Conservation (phyloP, 176 grass and related monocot species). For the Oryza nivara region DNA sequence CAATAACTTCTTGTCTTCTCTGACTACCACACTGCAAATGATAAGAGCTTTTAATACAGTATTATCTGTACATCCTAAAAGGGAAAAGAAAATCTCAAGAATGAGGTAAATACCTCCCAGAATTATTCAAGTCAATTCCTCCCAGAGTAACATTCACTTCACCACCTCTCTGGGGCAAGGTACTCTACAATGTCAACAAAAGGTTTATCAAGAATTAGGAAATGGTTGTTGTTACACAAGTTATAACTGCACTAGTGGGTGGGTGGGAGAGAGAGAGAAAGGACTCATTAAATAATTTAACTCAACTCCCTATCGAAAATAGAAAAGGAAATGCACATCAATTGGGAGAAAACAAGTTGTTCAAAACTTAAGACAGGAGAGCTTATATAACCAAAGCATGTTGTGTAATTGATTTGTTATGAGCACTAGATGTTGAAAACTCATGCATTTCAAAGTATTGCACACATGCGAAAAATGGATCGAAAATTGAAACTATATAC, state of each 20-base stretch:
- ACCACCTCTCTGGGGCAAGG: slow-evolving; percentile 89
- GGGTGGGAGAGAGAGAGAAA: slow-evolving; percentile 10
- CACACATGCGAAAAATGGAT: slow-evolving; percentile 12
- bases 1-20: slow-evolving; percentile 96
- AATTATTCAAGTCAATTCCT: slow-evolving; percentile 99
- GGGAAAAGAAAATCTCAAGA: slow-evolving; percentile 5
- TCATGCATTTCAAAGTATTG: slow-evolving; percentile 16
- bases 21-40: slow-evolving; percentile 86
- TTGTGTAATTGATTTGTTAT: slow-evolving; percentile 15
- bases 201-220: slow-evolving; percentile 36
- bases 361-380: slow-evolving; percentile 6
- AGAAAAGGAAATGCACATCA: slow-evolving; percentile 25
- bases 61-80: slow-evolving; percentile 1
- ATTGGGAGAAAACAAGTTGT: slow-evolving; percentile 24
- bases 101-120: slow-evolving; percentile 80
- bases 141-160: slow-evolving; percentile 95
- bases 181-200: slow-evolving; percentile 62
- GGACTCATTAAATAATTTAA: slow-evolving; percentile 16
- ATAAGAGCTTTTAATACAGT: slow-evolving; percentile 28
- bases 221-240: slow-evolving; percentile 10
- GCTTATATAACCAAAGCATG: slow-evolving; percentile 27
- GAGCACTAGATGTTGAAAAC: slow-evolving; percentile 17
- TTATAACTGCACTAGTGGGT: slow-evolving; percentile 5
- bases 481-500: slow-evolving; percentile 23
- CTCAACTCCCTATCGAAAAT: slow-evolving; percentile 8